Evolutionary conservation across 2,329 filamentous ascomycete species (phyloP), one percentile per base, ranked within the genome.

Genomic region (Aspergillus melleus): DNA sequence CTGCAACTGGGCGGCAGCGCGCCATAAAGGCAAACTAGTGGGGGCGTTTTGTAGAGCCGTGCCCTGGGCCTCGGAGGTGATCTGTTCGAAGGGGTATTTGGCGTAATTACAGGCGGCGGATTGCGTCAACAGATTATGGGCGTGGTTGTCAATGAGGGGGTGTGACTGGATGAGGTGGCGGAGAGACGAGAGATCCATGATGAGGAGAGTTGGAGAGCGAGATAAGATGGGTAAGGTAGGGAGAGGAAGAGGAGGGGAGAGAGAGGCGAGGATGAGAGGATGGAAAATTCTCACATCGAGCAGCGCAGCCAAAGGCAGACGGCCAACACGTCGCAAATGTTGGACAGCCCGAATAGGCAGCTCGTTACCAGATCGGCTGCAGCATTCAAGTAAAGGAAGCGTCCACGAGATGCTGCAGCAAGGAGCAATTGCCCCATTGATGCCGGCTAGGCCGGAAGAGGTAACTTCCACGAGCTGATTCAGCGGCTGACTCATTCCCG

Each of bases 21-120:
- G 86, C 2, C 91, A 76, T 66, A 93, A 88, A 9, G 90, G 81
- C 9, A 96, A 79, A 3, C 87, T 86, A 14, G 83, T 85, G 50
- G 76, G 79, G 0, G 86, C 84, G 58, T 88, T 84, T 47, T 84
- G 73, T 29, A 94, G 78, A 12, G 90, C 90, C 58, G 85, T 79
- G 8, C 88, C 90, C 59, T 85, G 79, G 1, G 91, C 91, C 77
- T 95, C 91, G 6, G 88, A 89, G 1, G 87, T 86, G 63, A 92
- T 88, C 49, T 86, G 83, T 52, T 87, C 81, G 20, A 88, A 80
- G 8, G 84, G 80, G 58, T 79, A 77, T 53, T 61, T 67, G 32
- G 64, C 61, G 59, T 76, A 72, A 60, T 77, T 64, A 39, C 60
- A 60, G 26, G 73, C 77, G 6, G 68, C 65, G 14, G 74, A 66